Conservation (phyloP, 495 filamentous ascomycete genomes). For the Daldinia caldariorum region DNA sequence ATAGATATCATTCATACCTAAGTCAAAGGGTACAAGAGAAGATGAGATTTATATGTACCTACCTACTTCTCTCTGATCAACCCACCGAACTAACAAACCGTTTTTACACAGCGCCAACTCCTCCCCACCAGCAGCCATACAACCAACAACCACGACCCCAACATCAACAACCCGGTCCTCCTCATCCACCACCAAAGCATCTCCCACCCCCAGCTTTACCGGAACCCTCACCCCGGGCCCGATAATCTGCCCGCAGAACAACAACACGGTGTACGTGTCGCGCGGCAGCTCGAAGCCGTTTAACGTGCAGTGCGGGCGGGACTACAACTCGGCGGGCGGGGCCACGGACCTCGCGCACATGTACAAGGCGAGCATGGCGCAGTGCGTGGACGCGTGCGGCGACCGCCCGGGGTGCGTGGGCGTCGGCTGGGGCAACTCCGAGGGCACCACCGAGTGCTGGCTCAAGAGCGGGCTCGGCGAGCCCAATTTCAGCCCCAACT, state of each 20-base stretch:
- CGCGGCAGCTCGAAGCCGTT: constrained; percentile 30
- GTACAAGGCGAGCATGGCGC: constrained; percentile 32
- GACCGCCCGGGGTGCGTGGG: constrained; percentile 43
- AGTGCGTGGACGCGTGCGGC: constrained; percentile 50
- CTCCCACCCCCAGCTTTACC: constrained; percentile 34
- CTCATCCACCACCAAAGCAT: constrained; percentile 19
- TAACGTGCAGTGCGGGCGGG: constrained; percentile 50
- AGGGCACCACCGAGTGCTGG: constrained; percentile 53
- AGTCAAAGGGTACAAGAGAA: constrained; percentile 10
- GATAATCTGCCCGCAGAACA: constrained; percentile 47
- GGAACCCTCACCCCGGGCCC: constrained; percentile 12
- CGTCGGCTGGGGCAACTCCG: constrained; percentile 49
- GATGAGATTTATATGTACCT: no score
- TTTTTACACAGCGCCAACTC: constrained; percentile 7
- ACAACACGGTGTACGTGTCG: constrained; percentile 49
- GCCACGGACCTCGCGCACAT: constrained; percentile 43
- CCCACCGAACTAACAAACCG: constrained; percentile 14
- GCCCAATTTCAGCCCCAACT: constrained; percentile 55
- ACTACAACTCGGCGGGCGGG: constrained; percentile 47
- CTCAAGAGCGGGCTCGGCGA: constrained; percentile 64
- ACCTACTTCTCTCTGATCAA: no score
- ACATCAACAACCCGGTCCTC: constrained; percentile 27
- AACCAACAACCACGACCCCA: constrained; percentile 17
- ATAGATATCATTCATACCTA: not conserved
- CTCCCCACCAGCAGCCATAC: not conserved